Base-by-base conservation (phyloP, 2,329 filamentous ascomycete species). In the Dactylonectria estremocensis region DNA sequence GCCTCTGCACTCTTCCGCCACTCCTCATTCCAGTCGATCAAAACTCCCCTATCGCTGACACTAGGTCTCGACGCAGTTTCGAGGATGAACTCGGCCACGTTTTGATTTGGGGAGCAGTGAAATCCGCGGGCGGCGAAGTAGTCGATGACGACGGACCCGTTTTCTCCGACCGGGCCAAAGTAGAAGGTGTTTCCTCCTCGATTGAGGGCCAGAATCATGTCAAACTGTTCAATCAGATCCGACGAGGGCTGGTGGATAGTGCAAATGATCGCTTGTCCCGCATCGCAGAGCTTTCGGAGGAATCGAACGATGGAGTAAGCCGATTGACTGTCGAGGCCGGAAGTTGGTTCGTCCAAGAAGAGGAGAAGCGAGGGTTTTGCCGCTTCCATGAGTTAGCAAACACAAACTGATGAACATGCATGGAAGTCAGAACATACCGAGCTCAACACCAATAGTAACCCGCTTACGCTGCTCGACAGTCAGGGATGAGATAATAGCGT, bases 11-110 rank as follows among this genome's bases (percentile, higher is more conserved):
- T 93, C 52, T 86, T 87, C 48, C 84, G 82, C 93, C 93, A 95
- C 76, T 93, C 91, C 48, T 93, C 87, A 75, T 92, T 91, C 92
- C 93, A 95, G 76, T 94, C 86, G 40, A 93, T 69, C 52, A 77
- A 78, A n/a, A 76, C 78, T 11, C 78, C 80, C 24, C 80, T 77
- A 2, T 76, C 73, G 28, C 74, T 75, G 22, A 64, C 72, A 24
- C 78, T 77, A 1, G 79, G 77, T 6, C 76, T 73, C 1, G 81
- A 80, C 0, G 81, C 80, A 3, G 83, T 83, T 72, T 86, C 83
- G 1, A 86, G 77, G 52, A 86, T 82, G 68, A 85, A 85, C 74
- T 86, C 84, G 62, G 84, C 84, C 10, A 85, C 72, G 80, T 88
- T 84, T 73, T 83, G 80, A 40, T 74, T 75, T 0, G 89, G 88